phyloP scores from a whole-genome alignment of 2,329 filamentous ascomycete species.

The Stemphylium lycopersici region DNA sequence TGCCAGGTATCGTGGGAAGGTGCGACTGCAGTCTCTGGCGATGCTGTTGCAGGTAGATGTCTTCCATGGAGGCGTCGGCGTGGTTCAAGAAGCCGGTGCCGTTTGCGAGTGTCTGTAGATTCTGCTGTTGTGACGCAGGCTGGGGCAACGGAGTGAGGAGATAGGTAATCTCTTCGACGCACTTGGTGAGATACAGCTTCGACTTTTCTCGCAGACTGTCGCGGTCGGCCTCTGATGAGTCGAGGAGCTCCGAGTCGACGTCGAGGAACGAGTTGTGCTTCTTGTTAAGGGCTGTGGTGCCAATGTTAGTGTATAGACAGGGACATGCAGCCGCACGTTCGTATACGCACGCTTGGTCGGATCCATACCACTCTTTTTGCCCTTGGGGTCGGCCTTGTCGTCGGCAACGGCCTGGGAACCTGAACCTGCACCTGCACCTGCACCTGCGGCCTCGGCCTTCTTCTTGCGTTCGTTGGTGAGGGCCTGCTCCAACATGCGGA shows the following conservation, averaged over 20 bases:
- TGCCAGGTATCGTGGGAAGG: constrained; percentile 41
- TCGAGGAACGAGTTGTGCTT: constrained; percentile 60
- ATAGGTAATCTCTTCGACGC: constrained; percentile 71
- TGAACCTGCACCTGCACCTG: constrained; percentile 57
- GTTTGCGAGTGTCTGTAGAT: constrained; percentile 45
- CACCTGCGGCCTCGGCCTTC: constrained; percentile 58
- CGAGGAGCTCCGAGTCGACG: constrained; percentile 51
- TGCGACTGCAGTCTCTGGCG: constrained; percentile 59
- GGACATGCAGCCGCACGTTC: background rate
- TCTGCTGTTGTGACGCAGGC: constrained; percentile 61
- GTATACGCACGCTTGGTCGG: constrained; percentile 35
- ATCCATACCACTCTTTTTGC: constrained; percentile 38
- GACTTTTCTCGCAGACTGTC: constrained; percentile 68
- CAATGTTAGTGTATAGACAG: constrained; percentile 23
- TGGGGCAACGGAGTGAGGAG: constrained; percentile 70
- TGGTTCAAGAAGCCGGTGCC: constrained; percentile 53
- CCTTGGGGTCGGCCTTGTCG: constrained; percentile 41
- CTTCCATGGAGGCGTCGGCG: constrained; percentile 64
- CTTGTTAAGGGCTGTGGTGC: constrained; percentile 52
- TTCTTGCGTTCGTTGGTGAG: constrained; percentile 82
- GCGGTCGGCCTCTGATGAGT: constrained; percentile 58
- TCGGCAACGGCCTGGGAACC: constrained; percentile 57
- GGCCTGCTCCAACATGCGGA: constrained; percentile 86
- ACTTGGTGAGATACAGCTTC: constrained; percentile 67
- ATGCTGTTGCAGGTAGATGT: constrained; percentile 64